A percentile compares a stretch with the other conserved stretches of the same genome.
Conservation (phyloP, 257 asterid genomes). For the Solanum corneliomulleri region DNA sequence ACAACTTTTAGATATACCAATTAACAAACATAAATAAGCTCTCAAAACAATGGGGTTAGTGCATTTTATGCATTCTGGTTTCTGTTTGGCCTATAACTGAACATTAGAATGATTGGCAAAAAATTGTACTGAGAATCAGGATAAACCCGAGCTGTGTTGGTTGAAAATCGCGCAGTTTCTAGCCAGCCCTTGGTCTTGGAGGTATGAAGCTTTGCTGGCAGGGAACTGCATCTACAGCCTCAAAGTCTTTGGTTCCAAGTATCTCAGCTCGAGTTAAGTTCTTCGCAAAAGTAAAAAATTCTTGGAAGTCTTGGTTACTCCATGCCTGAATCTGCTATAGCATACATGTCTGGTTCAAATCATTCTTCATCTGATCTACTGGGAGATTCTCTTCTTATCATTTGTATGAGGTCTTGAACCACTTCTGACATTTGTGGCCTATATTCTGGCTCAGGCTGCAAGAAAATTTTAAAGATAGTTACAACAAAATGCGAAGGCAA, state of each 20-base stretch:
- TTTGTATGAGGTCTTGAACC: conserved; percentile 78
- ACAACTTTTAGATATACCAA: conserved; percentile 1
- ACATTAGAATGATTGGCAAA: not conserved
- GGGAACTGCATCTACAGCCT: not conserved
- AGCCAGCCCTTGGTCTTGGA: not conserved
- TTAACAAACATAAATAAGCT: not conserved
- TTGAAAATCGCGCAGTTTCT: not conserved
- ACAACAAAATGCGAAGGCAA: not conserved
- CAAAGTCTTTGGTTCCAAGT: not conserved
- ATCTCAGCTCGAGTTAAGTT: not conserved
- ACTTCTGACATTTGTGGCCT: conserved; percentile 94
- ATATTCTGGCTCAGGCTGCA: conserved; percentile 85
- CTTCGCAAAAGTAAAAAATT: not conserved
- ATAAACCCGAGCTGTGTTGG: not conserved
- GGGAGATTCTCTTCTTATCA: conserved; percentile 73
- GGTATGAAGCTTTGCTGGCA: conserved; percentile 1
- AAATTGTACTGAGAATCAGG: not conserved
- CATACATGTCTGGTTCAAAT: not conserved
- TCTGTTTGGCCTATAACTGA: not conserved
- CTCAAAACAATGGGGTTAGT: conserved; percentile 8
- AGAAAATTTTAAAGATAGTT: not conserved
- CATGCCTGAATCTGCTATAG: not conserved
- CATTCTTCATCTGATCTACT: conserved; percentile 51
- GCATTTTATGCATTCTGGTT: not conserved
- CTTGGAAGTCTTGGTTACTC: not conserved